Evolutionary conservation across 352 stramenopile genomes (phyloP).

Genomic region (Saprolegnia parasitica): DNA sequence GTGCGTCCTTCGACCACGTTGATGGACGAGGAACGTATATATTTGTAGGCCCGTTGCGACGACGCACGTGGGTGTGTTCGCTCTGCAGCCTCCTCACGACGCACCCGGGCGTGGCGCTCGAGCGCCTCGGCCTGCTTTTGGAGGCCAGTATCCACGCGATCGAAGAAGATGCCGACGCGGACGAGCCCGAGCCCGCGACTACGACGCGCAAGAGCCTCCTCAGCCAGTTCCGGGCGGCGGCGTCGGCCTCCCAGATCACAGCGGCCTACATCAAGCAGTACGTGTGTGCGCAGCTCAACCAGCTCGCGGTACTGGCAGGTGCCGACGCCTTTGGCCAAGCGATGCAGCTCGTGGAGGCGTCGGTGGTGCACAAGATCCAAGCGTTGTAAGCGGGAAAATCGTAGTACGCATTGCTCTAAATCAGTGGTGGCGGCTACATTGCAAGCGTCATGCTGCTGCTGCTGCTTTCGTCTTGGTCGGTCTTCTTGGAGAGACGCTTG

Average conservation of each 20-base stretch:
- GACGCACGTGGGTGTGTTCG: constrained; percentile 67
- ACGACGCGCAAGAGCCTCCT: constrained; percentile 23
- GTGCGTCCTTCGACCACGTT: not conserved
- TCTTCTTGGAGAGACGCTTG: constrained; percentile 77
- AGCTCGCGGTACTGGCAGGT: constrained; percentile 7
- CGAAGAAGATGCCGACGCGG: constrained; percentile 36
- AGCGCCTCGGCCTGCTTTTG: constrained; percentile 60
- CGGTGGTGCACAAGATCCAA: constrained; percentile 15
- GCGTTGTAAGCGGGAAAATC: constrained; percentile 2
- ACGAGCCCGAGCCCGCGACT: not conserved
- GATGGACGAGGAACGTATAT: no score
- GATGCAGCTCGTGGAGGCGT: constrained; percentile 20
- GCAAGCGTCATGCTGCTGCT: no score
- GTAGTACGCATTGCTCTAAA: no score
- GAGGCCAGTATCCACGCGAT: constrained; percentile 64
- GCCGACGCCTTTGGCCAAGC: constrained; percentile 14
- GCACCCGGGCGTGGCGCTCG: constrained; percentile 34
- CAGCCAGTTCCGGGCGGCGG: not conserved
- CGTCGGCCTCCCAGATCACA: constrained; percentile 6
- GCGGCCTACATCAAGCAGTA: constrained; percentile 27
- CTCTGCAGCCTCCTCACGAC: constrained; percentile 41
- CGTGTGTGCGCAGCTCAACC: constrained; percentile 24
- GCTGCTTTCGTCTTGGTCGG: not conserved
- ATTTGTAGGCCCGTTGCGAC: constrained; percentile 33
- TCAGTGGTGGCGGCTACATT: no score